phyloP scores from a whole-genome alignment of 78 protist species.

The Planoprotostelium fungivorum region DNA sequence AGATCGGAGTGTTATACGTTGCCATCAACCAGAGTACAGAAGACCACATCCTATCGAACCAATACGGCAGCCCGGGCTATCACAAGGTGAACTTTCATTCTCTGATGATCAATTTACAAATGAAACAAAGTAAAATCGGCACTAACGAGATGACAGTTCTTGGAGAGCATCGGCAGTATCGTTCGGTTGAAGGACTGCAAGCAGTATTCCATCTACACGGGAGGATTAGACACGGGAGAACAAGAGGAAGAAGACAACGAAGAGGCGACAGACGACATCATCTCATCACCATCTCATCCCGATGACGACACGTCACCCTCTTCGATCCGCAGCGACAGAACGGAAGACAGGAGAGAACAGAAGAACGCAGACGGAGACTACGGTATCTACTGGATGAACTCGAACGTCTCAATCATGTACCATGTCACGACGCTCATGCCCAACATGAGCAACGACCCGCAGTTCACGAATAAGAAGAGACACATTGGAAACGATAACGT shows the following conservation, averaged over 20 bases:
- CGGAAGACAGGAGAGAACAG: no score
- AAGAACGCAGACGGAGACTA: slow-evolving; percentile 59
- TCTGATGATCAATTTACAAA: neutral
- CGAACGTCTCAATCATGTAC: slow-evolving; percentile 34
- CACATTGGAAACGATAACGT: slow-evolving; percentile 70
- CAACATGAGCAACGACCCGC: slow-evolving; percentile 14
- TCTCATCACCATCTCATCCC: neutral
- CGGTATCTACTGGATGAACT: slow-evolving; percentile 49
- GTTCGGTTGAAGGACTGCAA: slow-evolving; percentile 26
- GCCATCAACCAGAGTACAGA: slow-evolving; percentile 38
- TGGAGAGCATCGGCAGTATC: slow-evolving; percentile 23
- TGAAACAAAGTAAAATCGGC: neutral
- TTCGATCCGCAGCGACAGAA: no score
- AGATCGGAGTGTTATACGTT: slow-evolving; percentile 19
- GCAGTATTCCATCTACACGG: slow-evolving; percentile 38
- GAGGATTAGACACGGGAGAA: slow-evolving; percentile 29
- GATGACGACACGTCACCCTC: neutral
- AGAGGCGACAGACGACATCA: neutral
- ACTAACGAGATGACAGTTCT: slow-evolving; percentile 22
- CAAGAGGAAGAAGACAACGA: neutral
- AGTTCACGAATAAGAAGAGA: slow-evolving; percentile 57
- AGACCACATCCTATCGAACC: slow-evolving; percentile 41
- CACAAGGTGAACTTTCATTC: slow-evolving; percentile 1
- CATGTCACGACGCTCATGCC: slow-evolving; percentile 70
- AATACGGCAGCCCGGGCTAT: slow-evolving; percentile 52